A percentile compares a stretch with the other conserved stretches of the same genome.
Conservation (phyloP, 176 grass and related monocot species). For the Carex myosuroides region DNA sequence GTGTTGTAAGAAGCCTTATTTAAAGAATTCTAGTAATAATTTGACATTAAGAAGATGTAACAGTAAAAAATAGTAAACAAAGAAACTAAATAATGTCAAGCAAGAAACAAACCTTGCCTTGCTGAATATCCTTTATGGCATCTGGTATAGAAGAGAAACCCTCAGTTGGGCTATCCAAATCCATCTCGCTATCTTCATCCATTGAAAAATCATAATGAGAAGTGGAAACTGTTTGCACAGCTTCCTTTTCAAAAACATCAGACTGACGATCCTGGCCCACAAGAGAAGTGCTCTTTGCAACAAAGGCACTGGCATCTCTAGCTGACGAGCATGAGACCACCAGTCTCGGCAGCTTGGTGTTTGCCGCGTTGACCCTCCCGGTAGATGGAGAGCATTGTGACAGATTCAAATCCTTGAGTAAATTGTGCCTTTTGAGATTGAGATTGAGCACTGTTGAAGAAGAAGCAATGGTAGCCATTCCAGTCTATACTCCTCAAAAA, state of each 20-base stretch:
- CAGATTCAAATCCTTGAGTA: neutral
- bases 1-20: neutral
- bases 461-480: neutral
- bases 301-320: conserved; percentile 9
- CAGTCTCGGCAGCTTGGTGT: neutral
- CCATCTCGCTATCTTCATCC: conserved; percentile 38
- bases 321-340: neutral
- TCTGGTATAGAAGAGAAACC: conserved; percentile 69
- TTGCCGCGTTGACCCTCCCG: neutral
- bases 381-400: neutral
- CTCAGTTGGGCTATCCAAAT: conserved; percentile 71
- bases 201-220: conserved; percentile 24
- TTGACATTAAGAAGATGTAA: neutral
- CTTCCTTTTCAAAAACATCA: conserved; percentile 24
- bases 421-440: neutral
- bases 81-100: neutral
- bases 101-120: conserved; percentile 60
- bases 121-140: conserved; percentile 65
- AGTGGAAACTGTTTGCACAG: conserved; percentile 24
- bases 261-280: conserved; percentile 49
- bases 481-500: neutral
- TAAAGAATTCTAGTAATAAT: neutral
- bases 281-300: conserved; percentile 44
- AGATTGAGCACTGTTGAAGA: neutral
- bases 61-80: neutral